phyloP scores from a whole-genome alignment of 2,329 filamentous ascomycete species.

The Curvularia sp. region DNA sequence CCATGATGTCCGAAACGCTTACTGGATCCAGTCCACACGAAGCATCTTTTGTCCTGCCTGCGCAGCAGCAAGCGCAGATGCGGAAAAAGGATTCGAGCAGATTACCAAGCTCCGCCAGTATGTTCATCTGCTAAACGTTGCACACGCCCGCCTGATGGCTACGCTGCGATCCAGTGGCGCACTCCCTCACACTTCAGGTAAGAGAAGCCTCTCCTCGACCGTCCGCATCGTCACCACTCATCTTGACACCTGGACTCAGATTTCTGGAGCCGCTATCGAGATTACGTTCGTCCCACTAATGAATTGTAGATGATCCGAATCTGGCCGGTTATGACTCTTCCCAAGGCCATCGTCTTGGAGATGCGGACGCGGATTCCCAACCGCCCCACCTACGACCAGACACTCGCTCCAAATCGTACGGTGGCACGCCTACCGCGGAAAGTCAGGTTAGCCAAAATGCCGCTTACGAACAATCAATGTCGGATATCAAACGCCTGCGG shows the following conservation, averaged over 20 bases:
- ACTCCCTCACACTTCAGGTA: constrained; percentile 73
- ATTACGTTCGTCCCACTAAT: constrained; percentile 42
- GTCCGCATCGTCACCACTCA: constrained; percentile 33
- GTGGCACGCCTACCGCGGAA: constrained; percentile 65
- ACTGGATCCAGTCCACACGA: constrained; percentile 71
- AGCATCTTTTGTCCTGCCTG: constrained; percentile 76
- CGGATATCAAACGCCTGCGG: constrained; percentile 88
- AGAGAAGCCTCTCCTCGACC: constrained; percentile 34
- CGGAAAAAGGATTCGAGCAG: constrained; percentile 69
- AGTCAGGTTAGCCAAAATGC: constrained; percentile 61
- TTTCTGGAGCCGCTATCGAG: constrained; percentile 39
- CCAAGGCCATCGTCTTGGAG: constrained; percentile 65
- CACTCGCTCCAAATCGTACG: constrained; percentile 76
- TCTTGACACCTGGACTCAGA: constrained; percentile 43
- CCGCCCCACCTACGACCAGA: constrained; percentile 67
- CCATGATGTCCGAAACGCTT: constrained; percentile 70
- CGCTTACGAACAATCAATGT: constrained; percentile 93
- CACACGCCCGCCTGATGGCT: constrained; percentile 84
- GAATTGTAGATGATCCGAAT: constrained; percentile 69
- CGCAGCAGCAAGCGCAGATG: constrained; percentile 63
- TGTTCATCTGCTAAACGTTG: constrained; percentile 89
- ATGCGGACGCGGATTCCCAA: constrained; percentile 56
- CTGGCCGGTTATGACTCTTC: constrained; percentile 70
- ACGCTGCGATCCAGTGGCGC: constrained; percentile 85
- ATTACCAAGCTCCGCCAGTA: constrained; percentile 93